Conservation (phyloP, 371 early-diverging fungal species). For the Rhizopus arrhizus region DNA sequence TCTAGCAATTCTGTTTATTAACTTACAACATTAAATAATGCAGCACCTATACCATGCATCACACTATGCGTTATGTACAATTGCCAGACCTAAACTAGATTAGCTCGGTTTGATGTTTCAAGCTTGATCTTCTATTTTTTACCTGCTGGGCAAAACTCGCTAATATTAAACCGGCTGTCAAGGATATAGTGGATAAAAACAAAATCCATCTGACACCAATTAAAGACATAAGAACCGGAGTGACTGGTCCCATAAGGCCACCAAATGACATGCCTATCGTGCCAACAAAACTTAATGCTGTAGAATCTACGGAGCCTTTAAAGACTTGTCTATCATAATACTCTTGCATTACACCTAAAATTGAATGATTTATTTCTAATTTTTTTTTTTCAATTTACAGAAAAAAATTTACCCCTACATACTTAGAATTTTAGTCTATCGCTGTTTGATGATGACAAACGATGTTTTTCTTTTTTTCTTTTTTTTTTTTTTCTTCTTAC, state of each 20-base stretch:
- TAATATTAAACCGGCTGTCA: constrained; percentile 32
- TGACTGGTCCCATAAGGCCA: constrained; percentile 34
- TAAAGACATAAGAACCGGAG: constrained; percentile 29
- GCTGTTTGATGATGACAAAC: not conserved
- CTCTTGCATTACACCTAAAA: constrained; percentile 38
- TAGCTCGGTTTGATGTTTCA: not conserved
- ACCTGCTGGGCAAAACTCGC: constrained; percentile 33
- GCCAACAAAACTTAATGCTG: constrained; percentile 35
- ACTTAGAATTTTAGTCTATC: not conserved
- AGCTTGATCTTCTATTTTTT: not conserved
- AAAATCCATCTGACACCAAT: constrained; percentile 32
- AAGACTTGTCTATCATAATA: constrained; percentile 36
- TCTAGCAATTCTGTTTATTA: not conserved
- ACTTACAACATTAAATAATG: constrained; percentile 24
- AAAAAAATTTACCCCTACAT: constrained; percentile 21
- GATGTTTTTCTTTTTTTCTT: not conserved
- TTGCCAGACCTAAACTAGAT: constrained; percentile 32
- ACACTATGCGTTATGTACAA: constrained; percentile 39
- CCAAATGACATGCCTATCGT: constrained; percentile 36
- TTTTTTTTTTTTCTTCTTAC: constrained; percentile 18
- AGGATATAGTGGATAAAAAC: constrained; percentile 24
- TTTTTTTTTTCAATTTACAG: not conserved
- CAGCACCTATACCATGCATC: constrained; percentile 53
- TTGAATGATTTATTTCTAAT: not conserved
- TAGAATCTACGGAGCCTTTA: constrained; percentile 24